Base-by-base conservation (phyloP, 768 basidiomycete genomes). In the Mycena metata region DNA sequence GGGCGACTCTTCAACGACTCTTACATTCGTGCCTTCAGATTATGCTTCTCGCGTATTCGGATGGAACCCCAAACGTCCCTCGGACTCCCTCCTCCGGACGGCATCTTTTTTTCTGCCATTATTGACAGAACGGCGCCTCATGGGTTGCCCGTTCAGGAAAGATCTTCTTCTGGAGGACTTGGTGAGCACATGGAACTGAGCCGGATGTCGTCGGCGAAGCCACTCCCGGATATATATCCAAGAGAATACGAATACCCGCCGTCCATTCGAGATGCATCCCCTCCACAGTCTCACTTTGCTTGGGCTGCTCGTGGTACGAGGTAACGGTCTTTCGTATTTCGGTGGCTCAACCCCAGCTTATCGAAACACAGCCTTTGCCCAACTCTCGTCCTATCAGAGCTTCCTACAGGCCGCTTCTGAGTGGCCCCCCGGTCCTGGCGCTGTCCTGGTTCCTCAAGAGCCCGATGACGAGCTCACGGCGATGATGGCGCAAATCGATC, bases 341-440 rank as follows among this genome's bases (percentile, higher is more conserved):
- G 21, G 15, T 33, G n/a, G 12, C 39, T 13, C 30, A 24, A 9
- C 39, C 3, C 26, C 2, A 0, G n/a, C 63, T 64, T 42, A 60
- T 57, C 46, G 5, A 19, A n/a, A 3, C 16, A 13, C 41, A 69
- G 68, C 59, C 21, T 16, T 50, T 19, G 68, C 68, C 3, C 63
- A 69, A 26, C 35, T 64, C 15, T 10, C 45, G 11, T 15, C 36
- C 5, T 60, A 55, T 36, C 46, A 64, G 17, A 59, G 45, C 23
- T 69, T 42, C 15, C 30, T 69, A 26, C 30, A 64, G 9, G 51
- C 26, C 7, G 68, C 43, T 23, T 52, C 72, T 21, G 78, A 79
- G n/a, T 88, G 87, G 86, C 86, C 86, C 16, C 75, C 80, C 2
- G 88, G 86, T 19, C 86, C 85, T 15, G 87, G 87, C 21, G 73